Conservation (phyloP, 2,329 filamentous ascomycete genomes). For the Claviceps sorghi region DNA sequence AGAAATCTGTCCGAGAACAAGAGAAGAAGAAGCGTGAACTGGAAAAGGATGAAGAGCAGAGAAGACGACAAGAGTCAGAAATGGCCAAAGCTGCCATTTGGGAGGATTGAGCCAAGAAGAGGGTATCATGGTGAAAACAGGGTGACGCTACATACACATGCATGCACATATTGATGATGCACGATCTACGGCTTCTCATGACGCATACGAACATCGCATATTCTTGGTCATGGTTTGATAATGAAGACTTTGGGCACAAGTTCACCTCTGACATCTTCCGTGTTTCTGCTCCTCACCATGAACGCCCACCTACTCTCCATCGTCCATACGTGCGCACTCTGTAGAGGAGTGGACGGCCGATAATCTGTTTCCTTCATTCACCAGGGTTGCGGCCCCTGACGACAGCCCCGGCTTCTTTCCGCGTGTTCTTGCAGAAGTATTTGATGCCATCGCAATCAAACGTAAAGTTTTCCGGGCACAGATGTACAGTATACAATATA, state of each 20-base stretch:
- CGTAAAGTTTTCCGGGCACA: too few species aligned
- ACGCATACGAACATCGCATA: not conserved
- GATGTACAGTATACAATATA: not conserved
- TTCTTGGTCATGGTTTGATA: not conserved
- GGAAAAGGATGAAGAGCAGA: slow-evolving; percentile 51
- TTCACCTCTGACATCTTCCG: not conserved
- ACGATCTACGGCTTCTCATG: not conserved
- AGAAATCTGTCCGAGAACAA: slow-evolving; percentile 67
- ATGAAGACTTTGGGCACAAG: not conserved
- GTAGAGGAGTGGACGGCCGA: not conserved
- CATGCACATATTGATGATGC: not conserved
- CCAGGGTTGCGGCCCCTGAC: not conserved
- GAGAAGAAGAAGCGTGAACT: slow-evolving; percentile 64
- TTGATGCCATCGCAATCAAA: too few species aligned
- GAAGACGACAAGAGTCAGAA: slow-evolving; percentile 50
- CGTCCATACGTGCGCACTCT: not conserved
- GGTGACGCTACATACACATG: not conserved
- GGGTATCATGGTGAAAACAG: not conserved
- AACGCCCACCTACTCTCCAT: not conserved
- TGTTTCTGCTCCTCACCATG: not conserved
- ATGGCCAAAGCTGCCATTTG: slow-evolving; percentile 73
- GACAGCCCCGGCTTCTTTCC: not conserved
- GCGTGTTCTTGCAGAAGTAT: not conserved
- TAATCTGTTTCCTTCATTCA: not conserved
- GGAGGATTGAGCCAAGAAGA: slow-evolving; percentile 45